phyloP scores from a whole-genome alignment of 2,329 filamentous ascomycete genomes.

The Venturia oleaginea region DNA sequence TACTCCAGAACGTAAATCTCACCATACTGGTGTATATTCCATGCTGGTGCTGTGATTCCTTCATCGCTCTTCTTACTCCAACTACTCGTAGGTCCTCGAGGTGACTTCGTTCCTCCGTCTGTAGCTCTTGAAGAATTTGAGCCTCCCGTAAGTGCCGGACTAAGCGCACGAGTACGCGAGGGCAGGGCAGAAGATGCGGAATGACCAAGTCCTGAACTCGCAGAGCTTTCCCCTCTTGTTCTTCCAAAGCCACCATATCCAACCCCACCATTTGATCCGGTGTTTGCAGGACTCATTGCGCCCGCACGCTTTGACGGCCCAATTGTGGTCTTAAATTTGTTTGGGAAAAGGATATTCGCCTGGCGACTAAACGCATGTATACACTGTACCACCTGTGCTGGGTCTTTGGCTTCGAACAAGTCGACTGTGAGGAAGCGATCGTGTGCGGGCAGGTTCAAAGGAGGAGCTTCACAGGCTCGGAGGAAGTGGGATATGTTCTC shows the following conservation, averaged over 20 bases:
- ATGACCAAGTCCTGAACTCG: conserved; percentile 20
- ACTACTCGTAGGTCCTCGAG: conserved; percentile 58
- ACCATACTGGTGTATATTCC: conserved; percentile 95
- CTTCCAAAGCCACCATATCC: conserved; percentile 19
- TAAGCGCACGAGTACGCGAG: conserved; percentile 28
- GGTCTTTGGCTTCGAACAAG: conserved; percentile 90
- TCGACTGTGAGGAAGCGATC: conserved; percentile 97
- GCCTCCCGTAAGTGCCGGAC: conserved; percentile 38
- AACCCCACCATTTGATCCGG: conserved; percentile 24
- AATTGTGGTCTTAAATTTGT: conserved; percentile 64
- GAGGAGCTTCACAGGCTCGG: conserved; percentile 72
- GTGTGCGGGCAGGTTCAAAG: conserved; percentile 81
- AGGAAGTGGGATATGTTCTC: conserved; percentile 98
- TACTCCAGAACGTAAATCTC: background rate
- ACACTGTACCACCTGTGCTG: conserved; percentile 90
- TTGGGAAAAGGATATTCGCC: conserved; percentile 65
- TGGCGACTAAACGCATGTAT: conserved; percentile 83
- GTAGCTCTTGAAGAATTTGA: conserved; percentile 42
- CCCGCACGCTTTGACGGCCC: conserved; percentile 58
- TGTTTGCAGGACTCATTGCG: conserved; percentile 30
- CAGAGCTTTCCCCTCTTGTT: conserved; percentile 38
- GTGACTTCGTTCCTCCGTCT: conserved; percentile 38
- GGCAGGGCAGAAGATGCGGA: conserved; percentile 17
- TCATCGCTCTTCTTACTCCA: conserved; percentile 87
- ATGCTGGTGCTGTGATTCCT: conserved; percentile 72